A percentile compares a stretch with the other conserved stretches of the same genome.
Conservation (phyloP, 2,329 filamentous ascomycete genomes). For the Aspergillus sp. region DNA sequence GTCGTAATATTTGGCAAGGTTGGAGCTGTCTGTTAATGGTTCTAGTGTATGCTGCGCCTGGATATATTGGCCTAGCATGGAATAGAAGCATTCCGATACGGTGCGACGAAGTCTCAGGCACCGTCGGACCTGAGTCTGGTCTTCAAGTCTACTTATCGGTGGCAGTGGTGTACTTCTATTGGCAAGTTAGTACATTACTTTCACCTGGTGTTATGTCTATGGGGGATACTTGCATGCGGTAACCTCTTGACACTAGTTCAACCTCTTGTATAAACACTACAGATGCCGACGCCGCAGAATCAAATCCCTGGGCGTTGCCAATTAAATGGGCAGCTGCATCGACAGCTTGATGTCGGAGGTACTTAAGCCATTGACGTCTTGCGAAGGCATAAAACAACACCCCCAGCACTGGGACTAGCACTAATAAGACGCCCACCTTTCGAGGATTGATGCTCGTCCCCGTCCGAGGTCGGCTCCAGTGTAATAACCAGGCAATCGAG, state of each 20-base stretch:
- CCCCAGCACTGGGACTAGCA: constrained; percentile 53
- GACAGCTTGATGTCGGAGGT: constrained; percentile 72
- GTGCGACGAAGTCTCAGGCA: constrained; percentile 77
- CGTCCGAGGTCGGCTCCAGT: constrained; percentile 66
- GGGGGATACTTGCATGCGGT: constrained; percentile 65
- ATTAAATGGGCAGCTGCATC: constrained; percentile 69
- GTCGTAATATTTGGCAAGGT: constrained; percentile 90
- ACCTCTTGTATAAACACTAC: constrained; percentile 87
- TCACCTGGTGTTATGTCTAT: neutral
- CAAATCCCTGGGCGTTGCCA: constrained; percentile 74
- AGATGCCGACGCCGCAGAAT: constrained; percentile 72
- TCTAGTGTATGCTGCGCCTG: constrained; percentile 69
- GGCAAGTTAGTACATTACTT: constrained; percentile 20
- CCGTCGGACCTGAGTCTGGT: constrained; percentile 72
- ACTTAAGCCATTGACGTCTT: constrained; percentile 77
- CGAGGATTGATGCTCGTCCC: constrained; percentile 40
- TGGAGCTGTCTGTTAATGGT: constrained; percentile 72
- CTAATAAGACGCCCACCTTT: constrained; percentile 40
- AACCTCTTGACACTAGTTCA: constrained; percentile 89
- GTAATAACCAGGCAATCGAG: constrained; percentile 64
- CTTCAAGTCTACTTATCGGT: constrained; percentile 88
- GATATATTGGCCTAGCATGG: constrained; percentile 70
- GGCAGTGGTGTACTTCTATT: constrained; percentile 80
- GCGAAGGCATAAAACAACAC: constrained; percentile 69
- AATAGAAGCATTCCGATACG: constrained; percentile 68